Conservation (phyloP, 2,329 filamentous ascomycete genomes). For the Magnaporthiopsis poae region DNA sequence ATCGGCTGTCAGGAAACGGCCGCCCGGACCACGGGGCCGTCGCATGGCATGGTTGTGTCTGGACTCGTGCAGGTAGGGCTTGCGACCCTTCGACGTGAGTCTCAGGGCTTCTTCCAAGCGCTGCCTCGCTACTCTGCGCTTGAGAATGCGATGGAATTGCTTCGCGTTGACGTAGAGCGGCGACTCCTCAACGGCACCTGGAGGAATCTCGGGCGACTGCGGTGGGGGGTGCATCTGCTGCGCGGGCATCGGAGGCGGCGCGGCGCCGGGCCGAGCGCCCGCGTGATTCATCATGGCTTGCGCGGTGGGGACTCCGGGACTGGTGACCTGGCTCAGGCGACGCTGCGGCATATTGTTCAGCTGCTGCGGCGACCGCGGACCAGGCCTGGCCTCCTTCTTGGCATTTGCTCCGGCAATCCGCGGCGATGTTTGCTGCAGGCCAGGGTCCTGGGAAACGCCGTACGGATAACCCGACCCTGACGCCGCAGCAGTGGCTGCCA, state of each 20-base stretch:
- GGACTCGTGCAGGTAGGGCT: constrained; percentile 94
- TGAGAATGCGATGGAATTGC: constrained; percentile 94
- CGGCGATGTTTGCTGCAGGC: constrained; percentile 62
- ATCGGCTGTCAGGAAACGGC: constrained; percentile 89
- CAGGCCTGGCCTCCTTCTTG: constrained; percentile 57
- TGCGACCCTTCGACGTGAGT: constrained; percentile 86
- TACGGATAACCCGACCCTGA: constrained; percentile 70
- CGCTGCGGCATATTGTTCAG: constrained; percentile 51
- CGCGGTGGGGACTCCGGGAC: constrained; percentile 62
- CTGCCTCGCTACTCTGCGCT: constrained; percentile 84
- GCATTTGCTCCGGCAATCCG: constrained; percentile 59
- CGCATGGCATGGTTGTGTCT: constrained; percentile 98
- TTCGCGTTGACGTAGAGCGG: constrained; percentile 97
- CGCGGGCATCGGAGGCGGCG: constrained; percentile 50
- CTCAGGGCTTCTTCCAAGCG: constrained; percentile 86
- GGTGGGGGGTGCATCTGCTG: constrained; percentile 56
- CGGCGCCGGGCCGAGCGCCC: constrained; percentile 38
- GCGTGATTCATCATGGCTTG: constrained; percentile 68
- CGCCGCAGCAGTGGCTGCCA: constrained; percentile 83
- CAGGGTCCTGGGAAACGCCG: constrained; percentile 57
- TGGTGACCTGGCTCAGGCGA: constrained; percentile 68
- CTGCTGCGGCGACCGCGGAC: constrained; percentile 66
- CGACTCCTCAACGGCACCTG: constrained; percentile 70
- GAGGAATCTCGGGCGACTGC: constrained; percentile 70
- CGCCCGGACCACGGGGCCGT: constrained; percentile 81